Percentiles rank a stretch among this genome's conserved stretches.
Evolutionary conservation across 768 basidiomycete species (phyloP).

Genomic region (Sistotremastrum suecicum): DNA sequence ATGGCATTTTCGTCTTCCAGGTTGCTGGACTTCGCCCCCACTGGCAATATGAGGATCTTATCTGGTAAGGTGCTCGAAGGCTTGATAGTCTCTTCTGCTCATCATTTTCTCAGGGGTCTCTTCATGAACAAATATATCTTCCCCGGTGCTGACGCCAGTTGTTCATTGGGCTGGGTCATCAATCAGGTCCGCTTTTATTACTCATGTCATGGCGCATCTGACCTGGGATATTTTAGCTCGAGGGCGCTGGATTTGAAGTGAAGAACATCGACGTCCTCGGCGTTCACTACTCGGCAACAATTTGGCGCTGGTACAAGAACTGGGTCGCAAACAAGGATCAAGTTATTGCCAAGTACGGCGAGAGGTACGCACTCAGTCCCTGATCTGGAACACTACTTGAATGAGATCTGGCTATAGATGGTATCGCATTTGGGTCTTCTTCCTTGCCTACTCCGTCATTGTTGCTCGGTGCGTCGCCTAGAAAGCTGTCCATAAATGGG

Average conservation of each 20-base stretch:
- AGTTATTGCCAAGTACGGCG: conserved; percentile 80
- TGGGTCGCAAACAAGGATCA: conserved; percentile 91
- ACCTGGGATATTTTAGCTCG: conserved; percentile 22
- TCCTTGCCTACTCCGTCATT: conserved; percentile 89
- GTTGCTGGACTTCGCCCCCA: conserved; percentile 89
- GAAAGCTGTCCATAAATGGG: neutral
- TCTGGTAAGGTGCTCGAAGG: conserved; percentile 43
- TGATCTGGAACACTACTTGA: no score
- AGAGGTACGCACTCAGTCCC: conserved; percentile 26
- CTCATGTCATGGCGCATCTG: neutral
- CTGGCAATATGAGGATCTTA: conserved; percentile 99
- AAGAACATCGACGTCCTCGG: conserved; percentile 95
- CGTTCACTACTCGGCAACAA: conserved; percentile 90
- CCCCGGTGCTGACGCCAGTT: conserved; percentile 95
- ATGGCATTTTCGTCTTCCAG: conserved; percentile 90
- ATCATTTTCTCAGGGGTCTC: conserved; percentile 44
- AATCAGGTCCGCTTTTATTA: conserved; percentile 34
- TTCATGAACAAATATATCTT: conserved; percentile 99
- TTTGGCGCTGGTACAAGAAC: conserved; percentile 92
- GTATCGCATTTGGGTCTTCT: conserved; percentile 95
- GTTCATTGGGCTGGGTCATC: conserved; percentile 92
- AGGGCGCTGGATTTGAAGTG: conserved; percentile 89
- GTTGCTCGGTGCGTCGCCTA: conserved; percentile 40
- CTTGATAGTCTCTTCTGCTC: neutral
- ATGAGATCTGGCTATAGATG: conserved; percentile 25